Percentiles rank a stretch among this genome's conserved stretches.
Conservation (phyloP, 768 basidiomycete species). For the Termitomyces sp. region DNA sequence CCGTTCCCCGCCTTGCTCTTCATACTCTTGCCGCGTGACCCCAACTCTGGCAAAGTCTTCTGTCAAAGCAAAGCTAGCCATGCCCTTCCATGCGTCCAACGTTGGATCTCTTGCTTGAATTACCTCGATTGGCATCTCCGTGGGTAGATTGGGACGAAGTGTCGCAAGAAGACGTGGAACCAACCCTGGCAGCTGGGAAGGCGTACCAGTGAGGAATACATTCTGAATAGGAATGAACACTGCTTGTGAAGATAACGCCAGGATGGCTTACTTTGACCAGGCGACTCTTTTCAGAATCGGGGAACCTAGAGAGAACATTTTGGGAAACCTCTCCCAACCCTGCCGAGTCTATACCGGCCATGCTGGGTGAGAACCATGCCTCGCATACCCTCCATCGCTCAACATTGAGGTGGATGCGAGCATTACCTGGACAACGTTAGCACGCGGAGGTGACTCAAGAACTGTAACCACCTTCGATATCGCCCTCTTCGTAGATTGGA, state of each 20-base stretch:
- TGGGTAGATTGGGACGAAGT: conserved; percentile 83
- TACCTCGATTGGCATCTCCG: conserved; percentile 71
- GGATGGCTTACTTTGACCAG: conserved; percentile 63
- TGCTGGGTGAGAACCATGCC: conserved; percentile 88
- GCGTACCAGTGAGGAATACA: conserved; percentile 84
- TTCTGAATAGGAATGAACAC: conserved; percentile 46
- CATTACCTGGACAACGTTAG: conserved; percentile 39
- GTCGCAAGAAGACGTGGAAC: conserved; percentile 61
- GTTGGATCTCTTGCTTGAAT: conserved; percentile 60
- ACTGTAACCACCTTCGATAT: conserved; percentile 49
- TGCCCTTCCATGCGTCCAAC: conserved; percentile 88
- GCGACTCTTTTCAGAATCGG: conserved; percentile 59
- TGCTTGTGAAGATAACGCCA: background rate
- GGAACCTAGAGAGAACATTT: conserved; percentile 73
- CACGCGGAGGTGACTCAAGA: background rate
- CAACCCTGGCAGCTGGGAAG: conserved; percentile 73
- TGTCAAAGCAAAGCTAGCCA: conserved; percentile 73
- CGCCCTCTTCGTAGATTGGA: conserved; percentile 74
- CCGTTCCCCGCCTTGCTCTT: conserved; percentile 86
- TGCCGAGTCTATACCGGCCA: conserved; percentile 93
- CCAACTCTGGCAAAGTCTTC: conserved; percentile 50
- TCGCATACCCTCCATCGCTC: conserved; percentile 92
- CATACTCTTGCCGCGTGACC: conserved; percentile 79
- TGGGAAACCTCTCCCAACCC: conserved; percentile 92
- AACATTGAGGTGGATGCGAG: conserved; percentile 84